Base-by-base conservation (phyloP, 805 yeast genomes). In the Starmerella vaccinii region DNA sequence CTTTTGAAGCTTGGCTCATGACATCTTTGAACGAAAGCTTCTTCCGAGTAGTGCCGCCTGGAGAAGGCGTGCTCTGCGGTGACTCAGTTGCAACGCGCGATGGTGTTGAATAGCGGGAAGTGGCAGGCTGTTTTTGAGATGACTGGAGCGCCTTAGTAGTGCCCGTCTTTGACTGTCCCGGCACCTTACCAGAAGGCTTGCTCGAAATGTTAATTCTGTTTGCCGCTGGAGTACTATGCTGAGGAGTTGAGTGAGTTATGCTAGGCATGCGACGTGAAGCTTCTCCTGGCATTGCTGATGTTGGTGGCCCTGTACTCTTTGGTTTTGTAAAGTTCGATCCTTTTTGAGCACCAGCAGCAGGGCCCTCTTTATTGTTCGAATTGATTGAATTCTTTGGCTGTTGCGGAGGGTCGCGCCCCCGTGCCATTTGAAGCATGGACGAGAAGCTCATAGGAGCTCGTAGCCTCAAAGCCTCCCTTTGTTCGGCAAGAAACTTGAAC, bases 1-100 rank as follows among this genome's bases (percentile, higher is more conserved):
- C 75, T 12, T 68, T 66, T 13, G 75, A 75, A 0, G 90, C 92
- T 61, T 77, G 77, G 60, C 77, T 77, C 84, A 83, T 78, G 48
- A 83, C 70, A 40, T 84, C 84, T 49, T 73, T 74, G 61, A 81
- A 83, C 16, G 79, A 76, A 63, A 81, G 64, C 61, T 78, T 64
- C 52, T 64, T 65, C 3, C 38, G 38, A 10, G 38, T 34, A 6
- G 35, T 9, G 7, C 22, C n/a, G 13, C 38, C 12, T 13, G 38
- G 22, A 9, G 38, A 16, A 7, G 26, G 38, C 8, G 38, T 2
- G 9, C 2, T 7, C 8, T 16, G 38, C 38, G 22, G 5, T 18
- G 38, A 7, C 12, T 2, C n/a, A n/a, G 18, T 34, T 5, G 12
- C 22, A n/a, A n/a, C n/a, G n/a, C n/a, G n/a, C n/a, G n/a, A n/a